Percentiles rank a stretch among this genome's conserved stretches.
phyloP scores from a whole-genome alignment of 192 early-diverging fungal genomes.

The Bifiguratus adelaidae region DNA sequence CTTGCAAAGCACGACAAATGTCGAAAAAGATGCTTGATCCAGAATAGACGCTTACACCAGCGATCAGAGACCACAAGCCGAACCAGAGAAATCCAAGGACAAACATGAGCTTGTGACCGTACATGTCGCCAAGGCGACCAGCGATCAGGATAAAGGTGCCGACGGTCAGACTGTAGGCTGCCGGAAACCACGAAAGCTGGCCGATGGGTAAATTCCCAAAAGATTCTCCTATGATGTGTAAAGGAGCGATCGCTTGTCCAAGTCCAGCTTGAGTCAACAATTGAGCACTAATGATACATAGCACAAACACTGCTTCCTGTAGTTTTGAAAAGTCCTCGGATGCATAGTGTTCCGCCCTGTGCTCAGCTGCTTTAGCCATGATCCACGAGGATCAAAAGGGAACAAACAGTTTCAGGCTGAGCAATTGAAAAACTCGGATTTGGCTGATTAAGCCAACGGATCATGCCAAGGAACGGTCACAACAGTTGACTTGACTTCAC shows the following conservation, averaged over 20 bases:
- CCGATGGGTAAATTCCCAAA: slow-evolving; percentile 3
- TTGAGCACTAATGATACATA: not conserved
- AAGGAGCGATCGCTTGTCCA: slow-evolving; percentile 3
- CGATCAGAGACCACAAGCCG: slow-evolving; percentile 23
- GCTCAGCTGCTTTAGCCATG: no score
- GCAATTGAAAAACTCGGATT: no score
- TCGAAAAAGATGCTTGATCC: slow-evolving; percentile 1
- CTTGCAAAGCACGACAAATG: slow-evolving; percentile 20
- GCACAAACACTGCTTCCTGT: slow-evolving; percentile 1
- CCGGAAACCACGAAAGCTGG: slow-evolving; percentile 24
- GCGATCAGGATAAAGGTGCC: slow-evolving; percentile 26
- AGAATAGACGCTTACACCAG: slow-evolving; percentile 11
- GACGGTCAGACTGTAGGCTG: slow-evolving; percentile 25
- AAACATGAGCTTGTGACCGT: slow-evolving; percentile 22
- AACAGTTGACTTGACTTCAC: no score
- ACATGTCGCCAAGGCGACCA: slow-evolving; percentile 29
- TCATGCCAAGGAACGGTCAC: no score
- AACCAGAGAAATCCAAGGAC: slow-evolving; percentile 20
- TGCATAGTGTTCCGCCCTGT: no score
- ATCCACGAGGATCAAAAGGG: no score
- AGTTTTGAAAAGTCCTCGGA: slow-evolving; percentile 1
- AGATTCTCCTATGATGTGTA: slow-evolving; percentile 4
- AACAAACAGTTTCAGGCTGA: no score
- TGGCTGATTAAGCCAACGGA: no score
- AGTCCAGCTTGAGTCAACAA: slow-evolving; percentile 3